These are phyloP conservation scores for Pueraria montana DNA, from an alignment of 306 rosid species.

Conservation along the genomic window DNA sequence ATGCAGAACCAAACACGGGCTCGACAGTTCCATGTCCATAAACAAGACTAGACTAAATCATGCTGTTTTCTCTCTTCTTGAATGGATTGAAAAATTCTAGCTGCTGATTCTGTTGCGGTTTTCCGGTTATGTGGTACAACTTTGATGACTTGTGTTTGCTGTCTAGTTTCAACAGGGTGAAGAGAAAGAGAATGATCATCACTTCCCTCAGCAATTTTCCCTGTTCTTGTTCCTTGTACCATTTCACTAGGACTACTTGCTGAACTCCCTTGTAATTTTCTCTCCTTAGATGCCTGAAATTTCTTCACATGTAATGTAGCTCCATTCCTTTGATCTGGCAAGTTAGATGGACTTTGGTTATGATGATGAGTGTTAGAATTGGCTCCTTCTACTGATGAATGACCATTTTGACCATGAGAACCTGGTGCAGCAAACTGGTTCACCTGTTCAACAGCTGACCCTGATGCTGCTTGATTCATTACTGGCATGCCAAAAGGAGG, in stretches of 20 bases:
- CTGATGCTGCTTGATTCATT: conserved; percentile 57
- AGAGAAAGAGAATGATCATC: conserved; percentile 19
- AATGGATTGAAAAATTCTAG: conserved; percentile 20
- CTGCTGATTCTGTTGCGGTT: neutral
- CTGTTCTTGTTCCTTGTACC: neutral
- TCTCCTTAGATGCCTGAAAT: neutral
- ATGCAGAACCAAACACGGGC: conserved; percentile 3
- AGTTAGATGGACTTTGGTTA: conserved; percentile 22
- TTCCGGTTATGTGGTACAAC: conserved; percentile 10
- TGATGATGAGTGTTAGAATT: neutral
- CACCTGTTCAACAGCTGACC: conserved; percentile 57
- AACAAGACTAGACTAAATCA: neutral
- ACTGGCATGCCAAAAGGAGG: conserved; percentile 69
- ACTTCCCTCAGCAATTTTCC: neutral
- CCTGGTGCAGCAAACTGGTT: conserved; percentile 49
- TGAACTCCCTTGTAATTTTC: neutral
- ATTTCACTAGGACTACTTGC: neutral
- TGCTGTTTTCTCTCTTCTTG: conserved; percentile 22
- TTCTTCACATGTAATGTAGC: neutral
- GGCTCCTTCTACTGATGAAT: conserved; percentile 16
- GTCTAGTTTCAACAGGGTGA: neutral
- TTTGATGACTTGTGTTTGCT: conserved; percentile 4
- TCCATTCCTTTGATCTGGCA: conserved; percentile 3
- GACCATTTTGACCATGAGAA: conserved; percentile 25
- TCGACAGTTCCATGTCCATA: neutral